Conservation (phyloP, 805 yeast species). For the Cyberlindnera mrakii region DNA sequence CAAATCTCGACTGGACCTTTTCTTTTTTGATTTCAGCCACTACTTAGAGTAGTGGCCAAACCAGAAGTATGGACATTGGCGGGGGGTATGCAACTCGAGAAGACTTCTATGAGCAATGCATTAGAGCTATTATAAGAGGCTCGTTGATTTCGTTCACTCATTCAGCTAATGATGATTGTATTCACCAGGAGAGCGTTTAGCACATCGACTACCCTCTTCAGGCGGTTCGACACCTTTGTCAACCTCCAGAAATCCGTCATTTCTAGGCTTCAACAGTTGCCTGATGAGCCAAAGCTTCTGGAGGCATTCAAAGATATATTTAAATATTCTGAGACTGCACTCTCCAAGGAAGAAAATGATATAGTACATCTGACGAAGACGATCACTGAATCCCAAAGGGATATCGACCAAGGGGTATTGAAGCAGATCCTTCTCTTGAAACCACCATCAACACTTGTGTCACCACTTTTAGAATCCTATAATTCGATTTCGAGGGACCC, state of each 20-base stretch:
- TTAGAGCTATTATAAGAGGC: too few species aligned
- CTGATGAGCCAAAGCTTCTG: background rate
- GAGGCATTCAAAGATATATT: constrained; percentile 6
- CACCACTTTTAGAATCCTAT: constrained; percentile 4
- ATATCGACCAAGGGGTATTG: constrained; percentile 1
- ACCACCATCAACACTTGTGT: constrained; percentile 8
- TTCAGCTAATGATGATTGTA: too few species aligned
- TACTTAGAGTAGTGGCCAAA: too few species aligned
- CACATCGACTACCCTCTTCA: too few species aligned
- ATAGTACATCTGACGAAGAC: background rate
- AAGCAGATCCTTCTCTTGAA: constrained; percentile 1
- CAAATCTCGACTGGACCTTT: constrained; percentile 29
- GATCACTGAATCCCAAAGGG: constrained; percentile 2
- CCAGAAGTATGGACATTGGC: too few species aligned
- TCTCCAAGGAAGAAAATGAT: background rate
- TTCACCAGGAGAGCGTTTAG: too few species aligned
- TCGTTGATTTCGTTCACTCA: too few species aligned
- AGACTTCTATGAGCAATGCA: too few species aligned
- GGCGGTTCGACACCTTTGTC: background rate
- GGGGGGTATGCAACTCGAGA: too few species aligned
- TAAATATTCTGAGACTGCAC: constrained; percentile 3
- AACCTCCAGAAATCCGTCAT: background rate
- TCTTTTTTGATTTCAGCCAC: constrained; percentile 1
- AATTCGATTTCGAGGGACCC: constrained; percentile 1
- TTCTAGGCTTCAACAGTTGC: background rate